Percentiles rank a stretch among this genome's conserved stretches.
phyloP scores from a whole-genome alignment of 2,329 filamentous ascomycete genomes.

The Penicillium freii region DNA sequence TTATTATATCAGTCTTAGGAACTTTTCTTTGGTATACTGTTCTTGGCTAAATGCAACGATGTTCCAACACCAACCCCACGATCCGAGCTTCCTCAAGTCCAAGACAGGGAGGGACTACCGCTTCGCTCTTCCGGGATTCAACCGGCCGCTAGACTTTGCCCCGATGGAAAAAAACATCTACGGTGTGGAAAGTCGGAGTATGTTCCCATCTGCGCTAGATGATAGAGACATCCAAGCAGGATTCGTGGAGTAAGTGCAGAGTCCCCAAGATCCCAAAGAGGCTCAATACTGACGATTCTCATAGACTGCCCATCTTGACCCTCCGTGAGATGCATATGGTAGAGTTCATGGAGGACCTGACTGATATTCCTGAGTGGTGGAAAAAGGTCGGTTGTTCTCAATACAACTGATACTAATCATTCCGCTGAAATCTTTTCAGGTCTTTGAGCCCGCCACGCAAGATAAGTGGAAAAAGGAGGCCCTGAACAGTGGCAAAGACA shows the following conservation, averaged over 20 bases:
- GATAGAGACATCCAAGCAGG: conserved; percentile 32
- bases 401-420: background rate
- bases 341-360: conserved; percentile 40
- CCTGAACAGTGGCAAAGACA: conserved; percentile 21
- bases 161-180: conserved; percentile 28
- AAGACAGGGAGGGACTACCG: conserved; percentile 15
- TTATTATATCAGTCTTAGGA: background rate
- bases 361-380: conserved; percentile 43
- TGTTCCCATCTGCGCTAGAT: conserved; percentile 36
- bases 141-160: conserved; percentile 31
- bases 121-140: conserved; percentile 35
- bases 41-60: conserved; percentile 8
- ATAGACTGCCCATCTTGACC: conserved; percentile 31
- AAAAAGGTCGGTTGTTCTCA: conserved; percentile 28
- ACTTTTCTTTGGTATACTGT: background rate
- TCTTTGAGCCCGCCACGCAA: conserved; percentile 34
- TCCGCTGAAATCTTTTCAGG: conserved; percentile 12
- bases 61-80: conserved; percentile 21
- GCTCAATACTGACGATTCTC: background rate
- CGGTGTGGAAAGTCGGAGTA: conserved; percentile 28
- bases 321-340: conserved; percentile 43
- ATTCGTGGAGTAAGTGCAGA: conserved; percentile 27
- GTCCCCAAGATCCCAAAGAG: background rate
- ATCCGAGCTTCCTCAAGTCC: conserved; percentile 7
- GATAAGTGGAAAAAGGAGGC: conserved; percentile 35